These are phyloP conservation scores for Alternaria sp. DNA, from an alignment of 2,329 filamentous ascomycete genomes.

Conservation along the genomic window DNA sequence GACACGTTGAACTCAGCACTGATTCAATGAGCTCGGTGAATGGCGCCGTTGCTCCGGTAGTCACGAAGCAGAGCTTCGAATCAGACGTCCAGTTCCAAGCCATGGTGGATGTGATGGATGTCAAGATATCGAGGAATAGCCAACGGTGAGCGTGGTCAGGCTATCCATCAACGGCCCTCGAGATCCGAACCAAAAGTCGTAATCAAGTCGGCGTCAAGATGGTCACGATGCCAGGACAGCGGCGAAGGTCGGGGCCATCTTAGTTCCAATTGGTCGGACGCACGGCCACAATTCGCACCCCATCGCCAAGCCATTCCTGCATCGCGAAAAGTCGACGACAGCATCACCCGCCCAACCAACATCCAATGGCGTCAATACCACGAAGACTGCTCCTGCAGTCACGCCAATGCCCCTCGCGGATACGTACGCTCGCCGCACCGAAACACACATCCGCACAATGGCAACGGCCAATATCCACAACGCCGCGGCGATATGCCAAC, in stretches of 20 bases:
- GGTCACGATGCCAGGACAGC: neutral
- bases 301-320: conserved; percentile 32
- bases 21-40: conserved; percentile 75
- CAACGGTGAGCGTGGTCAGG: neutral
- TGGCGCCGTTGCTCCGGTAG: conserved; percentile 87
- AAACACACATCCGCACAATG: conserved; percentile 33
- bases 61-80: conserved; percentile 74
- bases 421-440: conserved; percentile 23
- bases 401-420: conserved; percentile 33
- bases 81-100: conserved; percentile 28
- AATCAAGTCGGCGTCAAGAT: neutral
- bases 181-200: neutral
- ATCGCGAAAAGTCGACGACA: conserved; percentile 42
- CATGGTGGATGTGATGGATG: conserved; percentile 11
- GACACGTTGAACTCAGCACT: conserved; percentile 67
- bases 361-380: conserved; percentile 46
- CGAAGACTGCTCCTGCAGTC: conserved; percentile 41
- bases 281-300: conserved; percentile 30
- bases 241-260: conserved; percentile 31
- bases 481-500: conserved; percentile 22
- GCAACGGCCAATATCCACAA: conserved; percentile 43
- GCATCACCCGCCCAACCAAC: conserved; percentile 15
- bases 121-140: neutral
- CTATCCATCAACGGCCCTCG: neutral
- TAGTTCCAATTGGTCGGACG: conserved; percentile 23